phyloP scores from a whole-genome alignment of 139 green algal species.

The Coelastrella sp. region DNA sequence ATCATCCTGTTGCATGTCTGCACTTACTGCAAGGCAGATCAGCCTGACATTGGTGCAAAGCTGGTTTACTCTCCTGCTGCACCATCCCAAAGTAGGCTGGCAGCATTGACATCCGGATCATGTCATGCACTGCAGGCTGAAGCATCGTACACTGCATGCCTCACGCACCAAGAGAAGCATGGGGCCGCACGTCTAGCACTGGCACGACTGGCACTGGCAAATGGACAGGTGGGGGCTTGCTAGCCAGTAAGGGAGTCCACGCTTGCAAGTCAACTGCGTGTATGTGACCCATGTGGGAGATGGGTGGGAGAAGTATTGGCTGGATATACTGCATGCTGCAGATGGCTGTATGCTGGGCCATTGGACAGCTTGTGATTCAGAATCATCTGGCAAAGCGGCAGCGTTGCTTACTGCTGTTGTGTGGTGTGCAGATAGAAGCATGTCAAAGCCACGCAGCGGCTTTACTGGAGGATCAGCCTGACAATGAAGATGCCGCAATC shows the following conservation, averaged over 20 bases:
- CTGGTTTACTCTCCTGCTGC: too few species aligned
- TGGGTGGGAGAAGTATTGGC: not conserved
- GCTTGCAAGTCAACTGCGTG: too few species aligned
- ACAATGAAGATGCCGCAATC: conserved; percentile 80
- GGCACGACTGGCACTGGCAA: conserved; percentile 69
- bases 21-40: too few species aligned
- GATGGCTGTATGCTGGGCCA: not conserved
- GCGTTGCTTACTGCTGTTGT: not conserved
- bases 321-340: not conserved
- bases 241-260: too few species aligned
- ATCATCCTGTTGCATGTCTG: not conserved
- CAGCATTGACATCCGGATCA: too few species aligned
- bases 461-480: conserved; percentile 76
- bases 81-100: too few species aligned
- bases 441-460: conserved; percentile 65
- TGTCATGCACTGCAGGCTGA: conserved; percentile 53
- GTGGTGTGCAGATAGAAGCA: conserved; percentile 17
- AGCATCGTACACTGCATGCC: conserved; percentile 67
- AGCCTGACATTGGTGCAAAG: not conserved
- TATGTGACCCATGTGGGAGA: too few species aligned
- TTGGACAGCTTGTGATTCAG: too few species aligned
- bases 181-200: conserved; percentile 62
- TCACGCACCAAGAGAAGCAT: conserved; percentile 65
- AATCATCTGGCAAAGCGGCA: too few species aligned
- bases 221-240: conserved; percentile 64